Percentiles rank a stretch among this genome's conserved stretches.
These are phyloP conservation scores for Elongisporangium prolatum DNA, from an alignment of 352 stramenopile genomes.

Conservation along the genomic window DNA sequence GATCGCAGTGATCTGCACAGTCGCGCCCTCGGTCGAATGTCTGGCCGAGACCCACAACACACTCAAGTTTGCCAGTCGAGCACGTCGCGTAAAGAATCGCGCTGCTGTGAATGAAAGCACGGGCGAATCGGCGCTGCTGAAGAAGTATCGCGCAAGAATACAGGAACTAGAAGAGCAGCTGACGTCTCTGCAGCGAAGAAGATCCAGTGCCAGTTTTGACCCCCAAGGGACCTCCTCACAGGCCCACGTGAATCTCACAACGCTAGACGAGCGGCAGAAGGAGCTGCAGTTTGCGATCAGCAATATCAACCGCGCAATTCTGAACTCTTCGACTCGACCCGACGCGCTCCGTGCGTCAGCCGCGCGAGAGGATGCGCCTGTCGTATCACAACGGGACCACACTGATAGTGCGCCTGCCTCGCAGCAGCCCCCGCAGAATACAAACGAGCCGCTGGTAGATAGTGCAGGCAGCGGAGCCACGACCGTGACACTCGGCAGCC, in stretches of 20 bases:
- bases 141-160: constrained; percentile 65
- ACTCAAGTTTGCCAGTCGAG: constrained; percentile 94
- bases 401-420: neutral
- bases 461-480: neutral
- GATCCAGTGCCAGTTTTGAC: constrained; percentile 14
- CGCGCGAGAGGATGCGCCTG: neutral
- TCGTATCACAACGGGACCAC: neutral
- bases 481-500: neutral
- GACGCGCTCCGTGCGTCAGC: neutral
- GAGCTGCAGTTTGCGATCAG: constrained; percentile 77
- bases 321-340: constrained; percentile 44
- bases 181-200: constrained; percentile 44
- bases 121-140: constrained; percentile 59
- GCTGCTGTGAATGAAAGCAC: constrained; percentile 87
- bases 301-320: constrained; percentile 76
- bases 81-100: constrained; percentile 91
- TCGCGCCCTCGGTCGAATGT: constrained; percentile 92
- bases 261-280: constrained; percentile 51
- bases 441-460: neutral
- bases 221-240: constrained; percentile 8
- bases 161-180: constrained; percentile 64
- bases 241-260: constrained; percentile 16
- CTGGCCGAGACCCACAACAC: constrained; percentile 94
- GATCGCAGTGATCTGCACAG: constrained; percentile 97
- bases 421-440: neutral